Conservation (phyloP, 1,284 basidiomycete genomes). For the Rhodotorula glutinis region DNA sequence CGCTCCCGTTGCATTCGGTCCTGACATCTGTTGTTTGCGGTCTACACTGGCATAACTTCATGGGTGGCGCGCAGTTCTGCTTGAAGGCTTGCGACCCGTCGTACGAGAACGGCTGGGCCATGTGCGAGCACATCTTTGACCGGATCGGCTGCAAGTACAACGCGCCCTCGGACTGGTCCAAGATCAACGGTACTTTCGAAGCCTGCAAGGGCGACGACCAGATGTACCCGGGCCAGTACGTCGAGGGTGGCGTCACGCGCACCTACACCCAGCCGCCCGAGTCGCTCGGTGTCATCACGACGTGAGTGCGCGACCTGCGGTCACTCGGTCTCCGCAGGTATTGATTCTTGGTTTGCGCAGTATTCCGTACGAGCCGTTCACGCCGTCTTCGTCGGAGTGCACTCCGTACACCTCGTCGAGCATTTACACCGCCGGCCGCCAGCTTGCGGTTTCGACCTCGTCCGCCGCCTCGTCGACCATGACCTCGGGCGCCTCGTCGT, state of each 20-base stretch:
- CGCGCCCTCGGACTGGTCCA: conserved; percentile 59
- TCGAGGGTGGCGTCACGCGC: conserved; percentile 42
- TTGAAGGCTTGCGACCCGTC: conserved; percentile 62
- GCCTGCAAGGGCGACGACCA: conserved; percentile 64
- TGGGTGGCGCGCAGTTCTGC: conserved; percentile 49
- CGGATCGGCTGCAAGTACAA: conserved; percentile 68
- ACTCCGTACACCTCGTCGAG: conserved; percentile 57
- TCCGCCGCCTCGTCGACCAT: conserved; percentile 36
- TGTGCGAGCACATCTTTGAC: conserved; percentile 48
- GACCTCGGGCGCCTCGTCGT: background rate
- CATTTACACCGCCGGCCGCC: conserved; percentile 52
- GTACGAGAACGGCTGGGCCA: conserved; percentile 55
- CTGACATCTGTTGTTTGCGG: background rate
- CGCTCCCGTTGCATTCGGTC: conserved; percentile 49
- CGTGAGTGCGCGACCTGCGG: no score
- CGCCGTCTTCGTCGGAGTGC: conserved; percentile 64
- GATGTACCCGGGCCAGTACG: conserved; percentile 60
- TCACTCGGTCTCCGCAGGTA: no score
- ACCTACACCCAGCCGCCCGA: conserved; percentile 39
- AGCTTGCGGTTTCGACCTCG: conserved; percentile 24
- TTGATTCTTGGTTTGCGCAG: no score
- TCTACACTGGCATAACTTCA: conserved; percentile 32
- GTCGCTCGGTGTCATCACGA: conserved; percentile 19
- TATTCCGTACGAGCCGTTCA: conserved; percentile 61
- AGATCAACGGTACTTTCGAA: conserved; percentile 56